Evolutionary conservation across 2,329 filamentous ascomycete genomes (phyloP), one percentile per base, ranked within the genome.

Genomic region (Ascochyta clinopodiicola): DNA sequence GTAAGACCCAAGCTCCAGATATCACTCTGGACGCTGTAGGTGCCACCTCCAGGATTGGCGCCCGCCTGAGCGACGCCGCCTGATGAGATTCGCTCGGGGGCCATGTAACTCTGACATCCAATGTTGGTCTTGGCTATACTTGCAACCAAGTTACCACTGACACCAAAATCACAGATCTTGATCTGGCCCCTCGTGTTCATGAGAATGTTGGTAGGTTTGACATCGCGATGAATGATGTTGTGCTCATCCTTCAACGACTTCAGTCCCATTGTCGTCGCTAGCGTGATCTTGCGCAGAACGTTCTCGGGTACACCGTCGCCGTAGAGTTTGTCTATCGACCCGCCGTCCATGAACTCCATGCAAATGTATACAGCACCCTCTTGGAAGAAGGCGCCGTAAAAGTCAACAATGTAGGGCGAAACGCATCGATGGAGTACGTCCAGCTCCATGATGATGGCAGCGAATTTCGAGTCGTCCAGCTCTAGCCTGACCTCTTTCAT

Each of bases 61-160:
- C 88, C 88, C 4, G 86, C 83, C 59, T 89, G 85, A 55, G 90
- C 86, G 69, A 92, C 86, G 21, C 89, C 89, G 52, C 93, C 92
- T 44, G 91, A 92, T 8, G 92, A 92, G 68, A 99, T 99, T 62
- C 95, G 83, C 76, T 99, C 95, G 0, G 95, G 95, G 0, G 95
- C 95, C 95, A 99, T 99, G 79, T 99, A 99, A 72, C 93, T 97
- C 78, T 99, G 95, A 71, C 95, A 99, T 35, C 95, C 95, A 69
- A 99, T 99, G 73, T 99, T 99, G 25, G 95, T 99, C 78, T 96
- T 96, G 46, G 95, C 95, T 68, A 98, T 98, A 79, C 92, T 96
- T 22, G 95, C 94, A 21, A 99, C 95, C 22, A 99, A 80, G 69
- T 99, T 99, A 48, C 95, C 95, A 64, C 91, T 96, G 51, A 99